Evolutionary conservation across 345 rosid genomes (phyloP), one percentile per base, ranked within the genome.

Genomic region (Acer yangbiense): DNA sequence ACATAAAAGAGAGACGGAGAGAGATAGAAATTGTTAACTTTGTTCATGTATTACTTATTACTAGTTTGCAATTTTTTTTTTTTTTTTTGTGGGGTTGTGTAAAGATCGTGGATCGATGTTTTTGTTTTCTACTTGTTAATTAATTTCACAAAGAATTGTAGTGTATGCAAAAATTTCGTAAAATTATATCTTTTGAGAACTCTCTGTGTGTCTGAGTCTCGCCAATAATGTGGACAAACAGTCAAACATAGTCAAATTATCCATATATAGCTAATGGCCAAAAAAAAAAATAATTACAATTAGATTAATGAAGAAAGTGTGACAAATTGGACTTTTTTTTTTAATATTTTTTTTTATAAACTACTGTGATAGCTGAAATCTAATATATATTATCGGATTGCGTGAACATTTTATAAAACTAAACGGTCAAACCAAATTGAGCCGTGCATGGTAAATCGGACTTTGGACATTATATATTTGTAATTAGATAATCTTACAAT

Each of bases 71-170:
- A 57, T 62, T 18, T 14, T 62, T 27, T 0, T 23, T 0, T 3
- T 62, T 29, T 1, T 0, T 23, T 54, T 71, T n/a, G 63, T 73
- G 68, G 18, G 18, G 44, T 64, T 43, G 80, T 43, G 80, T 65
- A 75, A 65, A 75, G 77, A 41, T 35, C 39, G 43, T 25, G n/a
- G 7, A 41, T 46, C 58, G 16, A 63, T 52, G 27, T 50, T 25
- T 9, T 65, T 43, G 46, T 43, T 29, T 75, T 65, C 35, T 52
- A 12, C 8, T 29, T n/a, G n/a, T 50, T n/a, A 65, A 35, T 65
- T n/a, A 65, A 35, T 75, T 69, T 75, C 27, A 29, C 46, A 18
- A 75, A 65, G 29, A 29, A n/a, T 5, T 29, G 20, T 27, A 27
- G 32, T 50, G 64, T 27, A 18, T n/a, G 77, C 62, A 35, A 35